phyloP scores from a whole-genome alignment of 2,329 filamentous ascomycete species.

The Colletotrichum plurivorum region DNA sequence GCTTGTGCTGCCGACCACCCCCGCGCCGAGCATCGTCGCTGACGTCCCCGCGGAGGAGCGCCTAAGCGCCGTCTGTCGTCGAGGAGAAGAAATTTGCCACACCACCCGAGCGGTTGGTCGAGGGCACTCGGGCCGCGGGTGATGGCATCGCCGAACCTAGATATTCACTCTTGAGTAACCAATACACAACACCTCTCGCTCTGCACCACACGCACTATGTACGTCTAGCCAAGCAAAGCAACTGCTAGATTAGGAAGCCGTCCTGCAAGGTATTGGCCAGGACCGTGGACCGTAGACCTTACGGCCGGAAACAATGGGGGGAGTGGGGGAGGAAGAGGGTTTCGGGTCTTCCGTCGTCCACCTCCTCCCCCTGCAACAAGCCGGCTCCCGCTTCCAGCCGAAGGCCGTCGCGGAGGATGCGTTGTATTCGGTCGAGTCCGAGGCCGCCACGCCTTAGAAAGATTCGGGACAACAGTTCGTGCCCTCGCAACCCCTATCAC shows the following conservation, averaged over 20 bases:
- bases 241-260: not conserved
- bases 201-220: too few relatives aligned
- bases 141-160: not conserved
- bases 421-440: not conserved
- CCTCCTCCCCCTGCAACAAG: conserved; percentile 2
- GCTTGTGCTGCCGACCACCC: too few relatives aligned
- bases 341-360: not conserved
- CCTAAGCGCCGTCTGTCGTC: not conserved
- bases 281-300: not conserved
- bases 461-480: not conserved
- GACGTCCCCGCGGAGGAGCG: not conserved
- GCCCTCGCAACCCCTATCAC: not conserved
- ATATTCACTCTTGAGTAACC: not conserved
- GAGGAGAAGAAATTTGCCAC: not conserved
- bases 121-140: not conserved
- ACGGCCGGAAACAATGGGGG: not conserved
- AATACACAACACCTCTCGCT: not conserved
- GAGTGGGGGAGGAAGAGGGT: not conserved
- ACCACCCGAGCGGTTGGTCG: not conserved
- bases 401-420: conserved; percentile 7
- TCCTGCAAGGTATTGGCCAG: not conserved
- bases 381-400: conserved; percentile 6
- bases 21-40: too few relatives aligned
- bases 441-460: not conserved
- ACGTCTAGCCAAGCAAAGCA: not conserved